A percentile compares a stretch with the other conserved stretches of the same genome.
Evolutionary conservation across 768 basidiomycete species (phyloP).

Genomic region (Auricularia sp.): DNA sequence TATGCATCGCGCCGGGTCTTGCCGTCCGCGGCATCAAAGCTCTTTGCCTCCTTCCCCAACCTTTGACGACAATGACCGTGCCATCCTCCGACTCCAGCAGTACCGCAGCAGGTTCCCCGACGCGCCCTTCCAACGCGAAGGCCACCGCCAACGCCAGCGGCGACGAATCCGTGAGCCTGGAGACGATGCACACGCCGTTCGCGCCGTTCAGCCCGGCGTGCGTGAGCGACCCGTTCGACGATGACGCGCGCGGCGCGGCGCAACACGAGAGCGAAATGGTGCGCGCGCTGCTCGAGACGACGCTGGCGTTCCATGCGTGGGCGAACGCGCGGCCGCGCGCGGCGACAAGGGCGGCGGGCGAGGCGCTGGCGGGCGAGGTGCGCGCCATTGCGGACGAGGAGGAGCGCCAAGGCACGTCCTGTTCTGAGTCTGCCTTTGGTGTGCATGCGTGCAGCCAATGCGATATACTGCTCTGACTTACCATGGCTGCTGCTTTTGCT

Average conservation of each 20-base stretch:
- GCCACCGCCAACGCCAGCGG: no score
- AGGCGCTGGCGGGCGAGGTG: constrained; percentile 20
- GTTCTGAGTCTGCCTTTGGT: constrained; percentile 11
- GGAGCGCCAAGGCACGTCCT: constrained; percentile 28
- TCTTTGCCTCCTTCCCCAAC: no score
- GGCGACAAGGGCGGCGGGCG: constrained; percentile 20
- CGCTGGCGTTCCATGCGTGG: constrained; percentile 29
- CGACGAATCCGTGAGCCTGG: no score
- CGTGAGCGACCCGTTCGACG: not conserved
- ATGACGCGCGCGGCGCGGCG: not conserved
- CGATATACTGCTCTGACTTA: not conserved
- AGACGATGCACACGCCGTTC: not conserved
- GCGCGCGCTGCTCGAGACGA: constrained; percentile 22
- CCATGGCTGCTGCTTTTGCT: not conserved
- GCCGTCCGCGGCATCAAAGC: no score
- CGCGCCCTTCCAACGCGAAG: no score
- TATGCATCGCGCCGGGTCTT: no score
- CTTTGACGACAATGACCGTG: no score
- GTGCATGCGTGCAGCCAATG: constrained; percentile 8
- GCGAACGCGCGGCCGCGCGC: constrained; percentile 23
- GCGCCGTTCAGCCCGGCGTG: not conserved
- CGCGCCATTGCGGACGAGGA: constrained; percentile 19
- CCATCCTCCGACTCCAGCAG: no score
- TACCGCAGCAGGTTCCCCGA: no score
- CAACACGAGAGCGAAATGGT: constrained; percentile 16